Evolutionary conservation across 768 basidiomycete species (phyloP).

Genomic region (Mycena indigotica): DNA sequence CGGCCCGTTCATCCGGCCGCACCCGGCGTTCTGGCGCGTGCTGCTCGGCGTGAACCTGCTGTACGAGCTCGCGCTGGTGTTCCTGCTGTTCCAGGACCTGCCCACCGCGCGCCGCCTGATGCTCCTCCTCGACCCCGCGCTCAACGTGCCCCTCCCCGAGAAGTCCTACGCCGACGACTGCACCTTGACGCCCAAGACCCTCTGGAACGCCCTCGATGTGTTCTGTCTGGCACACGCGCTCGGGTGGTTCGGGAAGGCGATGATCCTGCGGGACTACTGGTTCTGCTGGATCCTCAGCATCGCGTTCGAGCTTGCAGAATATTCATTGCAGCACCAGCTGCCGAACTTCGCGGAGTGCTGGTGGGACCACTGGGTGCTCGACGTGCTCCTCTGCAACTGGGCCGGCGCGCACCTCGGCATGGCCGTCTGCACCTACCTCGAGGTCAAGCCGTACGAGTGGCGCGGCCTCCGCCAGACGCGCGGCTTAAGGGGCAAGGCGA

Average conservation of each 20-base stretch:
- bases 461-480: constrained; percentile 78
- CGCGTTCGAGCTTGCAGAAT: constrained; percentile 87
- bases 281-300: constrained; percentile 92
- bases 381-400: constrained; percentile 89
- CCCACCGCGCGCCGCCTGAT: constrained; percentile 76
- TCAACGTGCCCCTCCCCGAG: constrained; percentile 76
- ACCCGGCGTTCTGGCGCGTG: constrained; percentile 84
- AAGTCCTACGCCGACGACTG: constrained; percentile 88
- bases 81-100: constrained; percentile 84
- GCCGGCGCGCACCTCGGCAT: constrained; percentile 86
- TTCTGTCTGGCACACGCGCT: constrained; percentile 85
- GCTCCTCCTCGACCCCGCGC: constrained; percentile 70
- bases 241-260: constrained; percentile 91
- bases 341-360: constrained; percentile 91
- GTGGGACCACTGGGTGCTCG: constrained; percentile 94
- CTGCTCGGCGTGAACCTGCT: constrained; percentile 80
- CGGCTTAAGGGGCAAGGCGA: constrained; percentile 77
- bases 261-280: constrained; percentile 91
- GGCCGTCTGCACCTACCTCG: constrained; percentile 84
- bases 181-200: constrained; percentile 54
- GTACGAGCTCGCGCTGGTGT: constrained; percentile 82
- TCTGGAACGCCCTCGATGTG: constrained; percentile 85
- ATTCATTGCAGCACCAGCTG: constrained; percentile 85
- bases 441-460: constrained; percentile 91
- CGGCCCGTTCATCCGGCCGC: constrained; percentile 85